Conservation (phyloP, 257 asterid species). For the Fraxinus anomala region DNA sequence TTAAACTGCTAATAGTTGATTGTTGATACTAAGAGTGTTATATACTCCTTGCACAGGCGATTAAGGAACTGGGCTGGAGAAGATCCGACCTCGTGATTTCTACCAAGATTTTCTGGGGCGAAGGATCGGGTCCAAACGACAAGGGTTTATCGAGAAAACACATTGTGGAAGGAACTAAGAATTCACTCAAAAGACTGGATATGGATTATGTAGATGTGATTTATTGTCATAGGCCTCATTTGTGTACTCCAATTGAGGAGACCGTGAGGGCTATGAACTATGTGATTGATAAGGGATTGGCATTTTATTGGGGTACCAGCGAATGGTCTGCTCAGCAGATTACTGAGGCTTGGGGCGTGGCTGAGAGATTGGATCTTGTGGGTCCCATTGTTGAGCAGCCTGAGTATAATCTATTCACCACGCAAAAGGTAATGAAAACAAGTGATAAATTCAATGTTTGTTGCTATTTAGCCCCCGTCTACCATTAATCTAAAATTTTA, state of each 20-base stretch:
- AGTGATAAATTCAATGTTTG: too few relatives aligned
- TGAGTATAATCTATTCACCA: conserved; percentile 76
- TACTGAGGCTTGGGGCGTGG: conserved; percentile 94
- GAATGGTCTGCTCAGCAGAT: conserved; percentile 99
- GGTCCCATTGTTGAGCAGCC: conserved; percentile 98
- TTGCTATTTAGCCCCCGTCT: too few relatives aligned
- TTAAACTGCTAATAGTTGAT: too few relatives aligned
- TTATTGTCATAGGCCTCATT: conserved; percentile 83
- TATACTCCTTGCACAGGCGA: too few relatives aligned
- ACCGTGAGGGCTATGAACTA: conserved; percentile 95
- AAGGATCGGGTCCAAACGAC: conserved; percentile 77
- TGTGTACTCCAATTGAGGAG: conserved; percentile 82
- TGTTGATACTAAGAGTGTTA: too few relatives aligned
- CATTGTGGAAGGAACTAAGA: conserved; percentile 78
- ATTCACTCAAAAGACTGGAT: conserved; percentile 68
- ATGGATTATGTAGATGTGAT: conserved; percentile 88
- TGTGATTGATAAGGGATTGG: conserved; percentile 97
- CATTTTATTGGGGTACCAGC: conserved; percentile 97
- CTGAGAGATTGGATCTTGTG: conserved; percentile 80
- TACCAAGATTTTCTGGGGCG: conserved; percentile 99
- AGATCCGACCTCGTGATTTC: conserved; percentile 83
- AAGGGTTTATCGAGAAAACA: conserved; percentile 94
- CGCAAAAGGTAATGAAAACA: conserved; percentile 65
- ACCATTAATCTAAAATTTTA: too few relatives aligned
- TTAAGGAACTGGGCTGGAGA: conserved; percentile 92